phyloP scores from a whole-genome alignment of 208 protist genomes.

The Trypanosoma vivax region DNA sequence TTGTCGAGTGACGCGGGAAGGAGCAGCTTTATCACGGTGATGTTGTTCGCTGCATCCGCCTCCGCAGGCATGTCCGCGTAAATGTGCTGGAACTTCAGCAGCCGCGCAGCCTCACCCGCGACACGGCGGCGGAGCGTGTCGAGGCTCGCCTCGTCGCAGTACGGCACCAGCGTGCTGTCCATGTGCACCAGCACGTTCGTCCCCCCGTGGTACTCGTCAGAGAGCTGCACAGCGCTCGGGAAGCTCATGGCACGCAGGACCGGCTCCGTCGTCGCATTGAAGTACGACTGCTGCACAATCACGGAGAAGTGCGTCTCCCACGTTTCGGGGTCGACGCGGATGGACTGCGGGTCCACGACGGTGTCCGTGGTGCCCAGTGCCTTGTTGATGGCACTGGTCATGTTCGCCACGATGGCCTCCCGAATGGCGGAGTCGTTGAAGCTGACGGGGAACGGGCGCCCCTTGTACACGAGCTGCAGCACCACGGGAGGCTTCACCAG shows the following conservation, averaged over 20 bases:
- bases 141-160: slow-evolving; percentile 45
- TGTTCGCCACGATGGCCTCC: slow-evolving; percentile 15
- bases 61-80: slow-evolving; percentile 31
- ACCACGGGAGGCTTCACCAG: slow-evolving; percentile 27
- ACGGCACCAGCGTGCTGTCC: slow-evolving; percentile 43
- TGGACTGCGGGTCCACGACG: slow-evolving; percentile 12
- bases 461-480: slow-evolving; percentile 15
- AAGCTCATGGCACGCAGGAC: slow-evolving; percentile 15
- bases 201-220: slow-evolving; percentile 47
- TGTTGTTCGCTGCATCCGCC: slow-evolving; percentile 24
- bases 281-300: slow-evolving; percentile 34
- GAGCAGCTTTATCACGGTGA: slow-evolving; percentile 58
- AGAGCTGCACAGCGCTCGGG: slow-evolving; percentile 12
- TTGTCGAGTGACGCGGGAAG: slow-evolving; percentile 53
- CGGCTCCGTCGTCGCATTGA: slow-evolving; percentile 15
- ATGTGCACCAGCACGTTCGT: slow-evolving; percentile 43
- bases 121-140: slow-evolving; percentile 21
- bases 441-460: slow-evolving; percentile 38
- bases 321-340: slow-evolving; percentile 17
- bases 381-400: slow-evolving; percentile 24
- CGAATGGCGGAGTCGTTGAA: slow-evolving; percentile 20
- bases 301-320: slow-evolving; percentile 39
- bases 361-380: slow-evolving; percentile 17
- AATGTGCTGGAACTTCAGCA: slow-evolving; percentile 43
- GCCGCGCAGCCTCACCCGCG: slow-evolving; percentile 16